Conservation (phyloP, 2,329 filamentous ascomycete genomes). For the Achaetomium macrosporum region DNA sequence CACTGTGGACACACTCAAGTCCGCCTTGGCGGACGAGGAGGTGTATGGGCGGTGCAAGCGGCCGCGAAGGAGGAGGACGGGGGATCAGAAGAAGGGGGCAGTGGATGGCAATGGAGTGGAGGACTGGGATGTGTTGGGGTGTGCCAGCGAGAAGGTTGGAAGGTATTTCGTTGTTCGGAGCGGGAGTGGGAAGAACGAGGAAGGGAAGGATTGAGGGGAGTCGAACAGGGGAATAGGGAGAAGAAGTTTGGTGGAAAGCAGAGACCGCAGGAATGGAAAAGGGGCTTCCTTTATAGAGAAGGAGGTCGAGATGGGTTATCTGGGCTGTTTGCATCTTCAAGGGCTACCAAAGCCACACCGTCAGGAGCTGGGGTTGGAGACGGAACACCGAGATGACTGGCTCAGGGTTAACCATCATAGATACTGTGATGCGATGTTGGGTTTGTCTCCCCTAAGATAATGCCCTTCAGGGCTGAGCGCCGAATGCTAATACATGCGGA, state of each 20-base stretch:
- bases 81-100: slow-evolving; percentile 20
- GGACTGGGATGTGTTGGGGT: slow-evolving; percentile 65
- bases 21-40: slow-evolving; percentile 55
- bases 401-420: too few relatives aligned
- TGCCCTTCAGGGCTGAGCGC: background rate
- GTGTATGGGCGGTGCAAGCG: slow-evolving; percentile 50
- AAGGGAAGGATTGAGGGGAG: background rate
- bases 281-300: background rate
- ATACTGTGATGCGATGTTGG: background rate
- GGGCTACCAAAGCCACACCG: too few relatives aligned
- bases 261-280: background rate
- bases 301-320: background rate
- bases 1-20: slow-evolving; percentile 46
- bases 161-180: slow-evolving; percentile 74
- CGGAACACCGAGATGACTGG: background rate
- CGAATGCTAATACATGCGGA: slow-evolving; percentile 7
- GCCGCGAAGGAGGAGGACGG: slow-evolving; percentile 30
- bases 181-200: slow-evolving; percentile 26
- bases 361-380: too few relatives aligned
- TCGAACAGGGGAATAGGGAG: background rate
- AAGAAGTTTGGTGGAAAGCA: background rate
- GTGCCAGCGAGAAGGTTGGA: slow-evolving; percentile 60
- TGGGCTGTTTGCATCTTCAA: too few relatives aligned
- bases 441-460: slow-evolving; percentile 4
- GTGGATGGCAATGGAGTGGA: slow-evolving; percentile 38